Conservation (phyloP, 768 basidiomycete genomes). For the Phanerodontia chrysosporium region DNA sequence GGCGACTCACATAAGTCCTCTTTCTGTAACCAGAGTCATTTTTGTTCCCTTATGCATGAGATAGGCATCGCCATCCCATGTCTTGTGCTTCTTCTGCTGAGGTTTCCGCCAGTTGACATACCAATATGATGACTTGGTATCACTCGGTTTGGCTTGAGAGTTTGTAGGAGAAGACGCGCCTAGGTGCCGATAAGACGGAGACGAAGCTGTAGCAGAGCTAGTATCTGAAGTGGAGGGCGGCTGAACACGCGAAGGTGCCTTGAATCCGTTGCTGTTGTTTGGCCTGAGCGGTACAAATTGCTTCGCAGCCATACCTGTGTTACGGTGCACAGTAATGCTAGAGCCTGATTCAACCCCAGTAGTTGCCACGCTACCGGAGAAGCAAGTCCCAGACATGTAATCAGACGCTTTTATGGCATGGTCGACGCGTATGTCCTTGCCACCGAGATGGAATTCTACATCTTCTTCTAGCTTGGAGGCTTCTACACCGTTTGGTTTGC, state of each 20-base stretch:
- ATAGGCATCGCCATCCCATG: slow-evolving; percentile 79
- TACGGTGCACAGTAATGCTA: slow-evolving; percentile 1
- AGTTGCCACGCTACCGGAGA: slow-evolving; percentile 5
- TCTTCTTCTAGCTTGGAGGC: slow-evolving; percentile 20
- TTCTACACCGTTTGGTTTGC: slow-evolving; percentile 34
- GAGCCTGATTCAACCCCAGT: background rate
- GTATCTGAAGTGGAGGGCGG: slow-evolving; percentile 4
- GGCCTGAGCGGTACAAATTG: slow-evolving; percentile 13
- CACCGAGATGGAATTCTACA: slow-evolving; percentile 30
- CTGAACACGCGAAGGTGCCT: slow-evolving; percentile 4
- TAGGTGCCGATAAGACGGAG: background rate
- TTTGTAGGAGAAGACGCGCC: background rate
- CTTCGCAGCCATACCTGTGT: slow-evolving; percentile 7
- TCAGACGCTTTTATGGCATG: slow-evolving; percentile 47
- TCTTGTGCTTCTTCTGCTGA: slow-evolving; percentile 70
- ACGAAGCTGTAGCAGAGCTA: background rate
- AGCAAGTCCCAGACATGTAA: slow-evolving; percentile 54
- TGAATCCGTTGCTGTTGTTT: slow-evolving; percentile 9
- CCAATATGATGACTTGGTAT: background rate
- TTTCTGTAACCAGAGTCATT: slow-evolving; percentile 61
- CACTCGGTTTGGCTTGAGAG: background rate
- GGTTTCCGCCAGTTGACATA: slow-evolving; percentile 54
- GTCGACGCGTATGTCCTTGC: slow-evolving; percentile 66
- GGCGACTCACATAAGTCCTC: slow-evolving; percentile 58
- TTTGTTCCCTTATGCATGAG: slow-evolving; percentile 47